phyloP scores from a whole-genome alignment of 2,329 filamentous ascomycete genomes.

The Penicillium crustosum region DNA sequence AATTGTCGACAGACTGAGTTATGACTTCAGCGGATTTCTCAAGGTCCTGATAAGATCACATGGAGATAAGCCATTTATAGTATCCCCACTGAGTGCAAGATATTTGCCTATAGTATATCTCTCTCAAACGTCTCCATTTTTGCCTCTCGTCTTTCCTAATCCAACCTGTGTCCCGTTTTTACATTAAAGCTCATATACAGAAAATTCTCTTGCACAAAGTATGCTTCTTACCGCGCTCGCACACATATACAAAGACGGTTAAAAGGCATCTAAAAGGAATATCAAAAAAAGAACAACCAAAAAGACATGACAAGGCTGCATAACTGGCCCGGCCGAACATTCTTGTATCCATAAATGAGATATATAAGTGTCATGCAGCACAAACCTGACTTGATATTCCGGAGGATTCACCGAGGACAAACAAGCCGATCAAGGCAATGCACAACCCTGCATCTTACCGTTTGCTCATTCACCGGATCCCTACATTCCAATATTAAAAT shows the following conservation, averaged over 20 bases:
- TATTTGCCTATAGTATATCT: not conserved
- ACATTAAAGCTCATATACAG: not conserved
- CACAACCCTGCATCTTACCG: not conserved
- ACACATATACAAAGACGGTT: no score
- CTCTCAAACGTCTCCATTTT: not conserved
- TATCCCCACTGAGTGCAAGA: not conserved
- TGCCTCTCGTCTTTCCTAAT: not conserved
- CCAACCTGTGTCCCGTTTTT: not conserved
- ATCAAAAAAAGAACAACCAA: no score
- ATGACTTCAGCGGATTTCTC: slow-evolving; percentile 15
- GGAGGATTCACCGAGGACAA: slow-evolving; percentile 1
- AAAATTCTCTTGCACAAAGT: no score
- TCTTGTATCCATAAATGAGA: not conserved
- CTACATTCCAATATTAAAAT: not conserved
- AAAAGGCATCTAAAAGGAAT: no score
- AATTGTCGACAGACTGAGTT: not conserved
- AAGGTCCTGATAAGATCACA: slow-evolving; percentile 20
- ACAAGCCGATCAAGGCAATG: not conserved
- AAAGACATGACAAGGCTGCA: no score
- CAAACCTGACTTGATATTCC: not conserved
- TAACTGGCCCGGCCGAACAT: no score
- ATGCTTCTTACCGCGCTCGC: no score
- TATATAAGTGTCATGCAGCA: not conserved
- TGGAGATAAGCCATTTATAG: slow-evolving; percentile 17
- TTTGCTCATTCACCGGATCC: not conserved